Evolutionary conservation across 2,329 filamentous ascomycete genomes (phyloP), one percentile per base, ranked within the genome.

Genomic region (Daldinia eschscholtzii): DNA sequence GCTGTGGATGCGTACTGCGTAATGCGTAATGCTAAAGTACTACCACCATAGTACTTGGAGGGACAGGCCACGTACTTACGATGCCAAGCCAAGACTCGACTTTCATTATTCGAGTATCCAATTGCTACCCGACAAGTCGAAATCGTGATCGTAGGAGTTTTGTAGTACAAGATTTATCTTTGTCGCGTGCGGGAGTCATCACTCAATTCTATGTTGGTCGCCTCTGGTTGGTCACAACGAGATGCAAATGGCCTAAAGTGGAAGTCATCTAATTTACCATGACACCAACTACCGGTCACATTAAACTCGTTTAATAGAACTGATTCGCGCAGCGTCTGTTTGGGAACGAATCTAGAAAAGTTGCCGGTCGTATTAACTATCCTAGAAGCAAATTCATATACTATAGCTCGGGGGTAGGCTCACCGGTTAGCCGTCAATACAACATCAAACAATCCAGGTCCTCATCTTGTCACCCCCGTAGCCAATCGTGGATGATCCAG

Each of bases 211-310:
- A 64, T 50, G 52, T 65, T 67, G 70, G 59, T 60, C 57, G 57
- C 69, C 59, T 72, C 73, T 73, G 67, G 74, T 76, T 76, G 74
- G 74, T 61, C 70, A 48, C 62, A 57, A 67, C 15, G 35, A 61
- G 61, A 70, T 76, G 74, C 74, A 76, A 20, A 70, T 67, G 68
- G 68, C 74, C 73, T 57, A 68, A 75, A 76, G 66, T 61, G 74
- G 74, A 72, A 76, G 70, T 70, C 64, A 10, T 39, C 61, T 57
- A 67, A 70, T 68, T 70, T 70, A 65, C 64, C 64, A 65, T 59
- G 41, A 64, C 61, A 62, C 64, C 57, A 67, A 66, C 67, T 70
- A 72, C 70, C 64, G 68, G 63, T 46, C 61, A 66, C 62, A 58
- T 60, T 64, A 57, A 52, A 57, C 50, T 64, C 37, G 64, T 57